A percentile compares a stretch with the other conserved stretches of the same genome.
Conservation (phyloP, 257 asterid species). For the Nicotiana attenuata region DNA sequence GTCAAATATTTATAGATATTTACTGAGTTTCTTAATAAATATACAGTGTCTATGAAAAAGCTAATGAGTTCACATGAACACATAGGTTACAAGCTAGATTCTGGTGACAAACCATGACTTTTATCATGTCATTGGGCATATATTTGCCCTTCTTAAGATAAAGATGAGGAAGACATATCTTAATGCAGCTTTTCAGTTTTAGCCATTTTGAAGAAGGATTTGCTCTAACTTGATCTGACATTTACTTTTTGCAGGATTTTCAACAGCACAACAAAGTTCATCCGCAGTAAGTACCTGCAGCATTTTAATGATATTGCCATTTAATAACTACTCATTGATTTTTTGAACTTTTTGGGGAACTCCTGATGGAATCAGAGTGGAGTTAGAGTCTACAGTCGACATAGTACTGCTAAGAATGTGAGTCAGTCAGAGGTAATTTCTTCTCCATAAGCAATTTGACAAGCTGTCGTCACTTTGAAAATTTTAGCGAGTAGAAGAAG, state of each 20-base stretch:
- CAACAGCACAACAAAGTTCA: constrained; percentile 42
- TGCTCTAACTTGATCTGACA: constrained; percentile 3
- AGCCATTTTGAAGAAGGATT: constrained; percentile 25
- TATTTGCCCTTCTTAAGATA: neutral
- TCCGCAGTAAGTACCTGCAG: constrained; percentile 54
- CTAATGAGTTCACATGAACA: too few relatives aligned
- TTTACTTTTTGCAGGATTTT: constrained; percentile 50
- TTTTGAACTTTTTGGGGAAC: constrained; percentile 12
- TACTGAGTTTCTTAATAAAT: too few relatives aligned
- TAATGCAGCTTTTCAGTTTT: neutral
- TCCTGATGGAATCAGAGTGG: constrained; percentile 36
- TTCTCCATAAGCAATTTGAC: neutral
- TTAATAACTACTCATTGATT: constrained; percentile 9
- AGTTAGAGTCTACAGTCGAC: constrained; percentile 35
- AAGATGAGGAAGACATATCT: neutral
- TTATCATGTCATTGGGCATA: neutral
- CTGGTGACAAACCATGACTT: neutral
- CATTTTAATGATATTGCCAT: neutral
- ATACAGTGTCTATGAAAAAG: too few relatives aligned
- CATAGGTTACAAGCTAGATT: too few relatives aligned
- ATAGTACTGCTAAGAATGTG: constrained; percentile 24
- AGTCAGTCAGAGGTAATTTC: constrained; percentile 46
- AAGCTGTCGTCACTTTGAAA: neutral
- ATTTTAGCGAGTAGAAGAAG: neutral
- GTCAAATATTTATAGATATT: too few relatives aligned